Evolutionary conservation across 2,329 filamentous ascomycete species (phyloP), one percentile per base, ranked within the genome.

Genomic region (Xenoacremonium recifei): DNA sequence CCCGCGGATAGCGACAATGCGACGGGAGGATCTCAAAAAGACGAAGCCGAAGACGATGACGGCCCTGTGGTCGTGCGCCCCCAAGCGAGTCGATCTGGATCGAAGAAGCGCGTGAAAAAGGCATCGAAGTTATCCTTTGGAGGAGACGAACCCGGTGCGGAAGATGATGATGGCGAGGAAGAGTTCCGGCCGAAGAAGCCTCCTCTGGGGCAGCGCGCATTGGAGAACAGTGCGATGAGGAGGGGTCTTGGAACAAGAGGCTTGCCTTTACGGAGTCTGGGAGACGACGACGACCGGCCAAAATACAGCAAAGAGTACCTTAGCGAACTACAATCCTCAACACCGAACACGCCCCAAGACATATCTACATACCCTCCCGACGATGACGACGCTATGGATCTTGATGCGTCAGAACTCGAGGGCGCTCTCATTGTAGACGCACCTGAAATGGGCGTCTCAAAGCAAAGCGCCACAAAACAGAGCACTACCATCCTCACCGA

Each of bases 231-330:
- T 57, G 79, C 85, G 1, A 70, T 60, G 61, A 85, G 67, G 48
- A 81, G 79, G 49, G 71, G 66, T 17, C 54, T 72, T 5, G 63
- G 70, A 0, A 65, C 75, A 2, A 71, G 57, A 65, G 55, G 68
- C 47, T 64, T 88, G 0, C 80, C 80, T 0, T 63, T 80, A 41
- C 73, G 81, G 6, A 73, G 78, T 1, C 69, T 73, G 5, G 76
- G 82, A 12, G 68, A 66, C 10, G 82, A 87, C 12, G 81, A 85
- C 13, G 84, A 84, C 38, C 74, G 85, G 27, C 90, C 89, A 0
- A 85, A 72, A 44, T 97, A 99, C 63, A 95, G 79, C 69, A 87
- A 87, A 58, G 89, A 95, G 54, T 89, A 92, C 51, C 74, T 99
- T 16, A 83, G 87, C 23, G 89, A 96, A 62, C 75, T 99, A 12